These are phyloP conservation scores for Hortiboletus flavorubellus DNA, from an alignment of 768 basidiomycete species.

Conservation along the genomic window DNA sequence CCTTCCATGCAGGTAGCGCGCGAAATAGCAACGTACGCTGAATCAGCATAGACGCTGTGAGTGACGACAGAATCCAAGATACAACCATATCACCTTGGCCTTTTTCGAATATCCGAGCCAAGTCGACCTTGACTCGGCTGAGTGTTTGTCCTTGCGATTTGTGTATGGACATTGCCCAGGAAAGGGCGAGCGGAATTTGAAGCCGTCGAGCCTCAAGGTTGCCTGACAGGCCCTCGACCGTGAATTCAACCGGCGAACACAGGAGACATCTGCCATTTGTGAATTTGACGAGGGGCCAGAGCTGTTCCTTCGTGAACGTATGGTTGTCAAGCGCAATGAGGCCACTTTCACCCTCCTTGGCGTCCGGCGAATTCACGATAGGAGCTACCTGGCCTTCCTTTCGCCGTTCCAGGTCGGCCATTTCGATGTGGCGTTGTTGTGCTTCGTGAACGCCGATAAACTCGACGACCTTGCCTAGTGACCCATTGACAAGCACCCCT, in stretches of 20 bases:
- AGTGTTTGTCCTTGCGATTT: conserved; percentile 98
- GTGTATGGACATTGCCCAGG: conserved; percentile 99
- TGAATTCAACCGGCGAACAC: conserved; percentile 34
- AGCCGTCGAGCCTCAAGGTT: conserved; percentile 33
- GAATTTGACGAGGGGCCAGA: conserved; percentile 38
- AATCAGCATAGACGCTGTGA: background rate
- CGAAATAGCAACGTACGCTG: conserved; percentile 37
- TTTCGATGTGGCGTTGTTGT: conserved; percentile 17
- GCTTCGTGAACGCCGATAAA: conserved; percentile 33
- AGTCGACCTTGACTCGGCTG: conserved; percentile 88
- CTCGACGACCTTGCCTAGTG: conserved; percentile 69
- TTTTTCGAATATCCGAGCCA: conserved; percentile 88
- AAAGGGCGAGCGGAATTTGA: conserved; percentile 78
- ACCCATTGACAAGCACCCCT: conserved; percentile 72
- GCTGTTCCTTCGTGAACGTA: conserved; percentile 14
- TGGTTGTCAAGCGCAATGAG: conserved; percentile 18
- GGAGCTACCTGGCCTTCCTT: conserved; percentile 5
- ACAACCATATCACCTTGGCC: conserved; percentile 42
- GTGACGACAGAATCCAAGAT: background rate
- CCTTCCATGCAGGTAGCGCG: conserved; percentile 41
- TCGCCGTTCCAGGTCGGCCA: conserved; percentile 28
- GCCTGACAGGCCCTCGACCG: conserved; percentile 33
- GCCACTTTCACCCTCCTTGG: background rate
- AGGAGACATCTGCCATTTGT: conserved; percentile 28
- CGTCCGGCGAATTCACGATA: background rate